phyloP scores from a whole-genome alignment of 164 flowering plant genomes.

The Chimonanthus praecox region DNA sequence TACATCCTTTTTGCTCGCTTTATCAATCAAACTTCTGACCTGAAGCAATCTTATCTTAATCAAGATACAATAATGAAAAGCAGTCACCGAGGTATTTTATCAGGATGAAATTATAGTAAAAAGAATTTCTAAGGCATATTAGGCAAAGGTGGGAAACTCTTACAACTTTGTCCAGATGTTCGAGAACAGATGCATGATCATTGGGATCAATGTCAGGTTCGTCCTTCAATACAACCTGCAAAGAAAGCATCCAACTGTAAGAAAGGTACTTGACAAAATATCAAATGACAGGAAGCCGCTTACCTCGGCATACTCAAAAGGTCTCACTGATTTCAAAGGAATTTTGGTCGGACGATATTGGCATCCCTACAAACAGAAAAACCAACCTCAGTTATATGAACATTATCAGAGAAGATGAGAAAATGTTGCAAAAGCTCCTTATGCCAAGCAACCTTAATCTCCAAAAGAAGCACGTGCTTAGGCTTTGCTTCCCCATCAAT shows the following conservation, averaged over 20 bases:
- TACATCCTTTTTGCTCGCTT: constrained; percentile 33
- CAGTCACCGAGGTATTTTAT: constrained; percentile 1
- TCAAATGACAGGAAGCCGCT: neutral
- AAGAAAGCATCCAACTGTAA: constrained; percentile 6
- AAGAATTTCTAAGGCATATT: neutral
- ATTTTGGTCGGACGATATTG: constrained; percentile 98
- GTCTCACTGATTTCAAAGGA: constrained; percentile 83
- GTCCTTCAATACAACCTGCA: constrained; percentile 83
- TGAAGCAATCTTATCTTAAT: constrained; percentile 23
- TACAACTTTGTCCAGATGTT: constrained; percentile 90
- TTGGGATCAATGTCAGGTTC: constrained; percentile 79
- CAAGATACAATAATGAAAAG: constrained; percentile 6
- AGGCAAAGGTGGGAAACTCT: neutral
- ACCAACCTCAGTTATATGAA: constrained; percentile 2
- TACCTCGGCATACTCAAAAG: constrained; percentile 94
- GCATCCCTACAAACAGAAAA: constrained; percentile 54
- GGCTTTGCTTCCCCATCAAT: constrained; percentile 99
- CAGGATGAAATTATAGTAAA: neutral
- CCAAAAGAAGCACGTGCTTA: constrained; percentile 91
- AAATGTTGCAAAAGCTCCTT: neutral
- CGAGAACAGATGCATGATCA: constrained; percentile 87
- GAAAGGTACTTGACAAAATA: constrained; percentile 3
- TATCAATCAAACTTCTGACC: constrained; percentile 82
- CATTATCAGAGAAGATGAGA: neutral
- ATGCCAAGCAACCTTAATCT: constrained; percentile 72